phyloP scores from a whole-genome alignment of 176 grass and related monocot species.

The Triticum timopheevii region DNA sequence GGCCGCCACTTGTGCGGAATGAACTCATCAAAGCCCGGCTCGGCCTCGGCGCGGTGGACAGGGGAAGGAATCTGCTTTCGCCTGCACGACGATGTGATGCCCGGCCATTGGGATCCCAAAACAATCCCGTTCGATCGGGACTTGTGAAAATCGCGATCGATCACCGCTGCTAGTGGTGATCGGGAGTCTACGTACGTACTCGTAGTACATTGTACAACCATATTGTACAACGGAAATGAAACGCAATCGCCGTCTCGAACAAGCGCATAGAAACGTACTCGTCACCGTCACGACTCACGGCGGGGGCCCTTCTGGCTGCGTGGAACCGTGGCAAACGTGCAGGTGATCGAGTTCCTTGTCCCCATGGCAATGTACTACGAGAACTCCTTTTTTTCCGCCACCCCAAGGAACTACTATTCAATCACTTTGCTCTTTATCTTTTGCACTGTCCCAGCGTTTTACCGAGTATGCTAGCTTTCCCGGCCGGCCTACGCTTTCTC shows the following conservation, averaged over 20 bases:
- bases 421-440: conserved; percentile 54
- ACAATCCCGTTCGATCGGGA: background rate
- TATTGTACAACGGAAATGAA: too few relatives aligned
- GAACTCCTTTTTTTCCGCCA: background rate
- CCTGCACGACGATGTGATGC: conserved; percentile 10
- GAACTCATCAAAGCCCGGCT: background rate
- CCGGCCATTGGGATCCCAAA: conserved; percentile 44
- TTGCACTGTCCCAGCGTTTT: conserved; percentile 26
- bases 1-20: background rate
- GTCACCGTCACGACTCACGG: too few relatives aligned
- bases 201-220: too few relatives aligned
- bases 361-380: too few relatives aligned
- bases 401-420: conserved; percentile 44
- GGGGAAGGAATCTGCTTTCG: conserved; percentile 60
- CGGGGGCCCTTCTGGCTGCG: too few relatives aligned
- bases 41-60: background rate
- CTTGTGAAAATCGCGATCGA: background rate
- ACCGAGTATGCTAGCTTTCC: background rate
- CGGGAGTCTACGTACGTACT: too few relatives aligned
- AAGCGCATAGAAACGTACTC: too few relatives aligned
- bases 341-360: too few relatives aligned
- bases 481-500: conserved; percentile 29
- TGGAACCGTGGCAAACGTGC: too few relatives aligned
- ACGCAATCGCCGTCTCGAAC: too few relatives aligned
- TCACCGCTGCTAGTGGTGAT: too few relatives aligned